phyloP scores from a whole-genome alignment of 225 moss, liverwort and hornwort genomes.

The Asterella californica region DNA sequence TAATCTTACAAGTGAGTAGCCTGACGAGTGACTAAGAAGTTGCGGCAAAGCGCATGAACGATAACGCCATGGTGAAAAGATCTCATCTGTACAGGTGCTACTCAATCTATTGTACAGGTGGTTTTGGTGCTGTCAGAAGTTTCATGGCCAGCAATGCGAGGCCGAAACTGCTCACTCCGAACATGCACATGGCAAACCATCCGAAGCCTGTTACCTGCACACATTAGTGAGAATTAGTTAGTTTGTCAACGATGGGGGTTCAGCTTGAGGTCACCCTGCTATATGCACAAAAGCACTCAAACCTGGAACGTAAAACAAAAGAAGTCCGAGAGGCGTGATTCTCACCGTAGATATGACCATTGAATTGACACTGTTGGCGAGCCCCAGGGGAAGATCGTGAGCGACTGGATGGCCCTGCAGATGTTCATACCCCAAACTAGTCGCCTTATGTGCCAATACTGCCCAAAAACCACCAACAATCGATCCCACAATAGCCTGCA shows the following conservation, averaged over 20 bases:
- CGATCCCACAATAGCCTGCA: slow-evolving; percentile 61
- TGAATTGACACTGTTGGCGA: slow-evolving; percentile 71
- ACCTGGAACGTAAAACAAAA: background rate
- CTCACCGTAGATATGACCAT: slow-evolving; percentile 65
- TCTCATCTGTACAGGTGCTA: slow-evolving; percentile 2
- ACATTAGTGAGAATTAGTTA: background rate
- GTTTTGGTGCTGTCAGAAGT: slow-evolving; percentile 44
- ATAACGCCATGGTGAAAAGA: background rate
- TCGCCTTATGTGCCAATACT: slow-evolving; percentile 49
- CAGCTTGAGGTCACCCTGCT: background rate
- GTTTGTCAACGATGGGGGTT: background rate
- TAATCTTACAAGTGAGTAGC: background rate
- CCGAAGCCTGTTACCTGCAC: slow-evolving; percentile 75
- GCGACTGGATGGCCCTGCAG: slow-evolving; percentile 62
- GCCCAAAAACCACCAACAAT: slow-evolving; percentile 64
- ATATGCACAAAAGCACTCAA: background rate
- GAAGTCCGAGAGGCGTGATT: background rate
- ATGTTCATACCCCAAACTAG: slow-evolving; percentile 49
- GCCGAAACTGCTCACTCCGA: slow-evolving; percentile 73
- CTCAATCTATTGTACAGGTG: slow-evolving; percentile 9
- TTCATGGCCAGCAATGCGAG: slow-evolving; percentile 61
- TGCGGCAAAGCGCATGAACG: background rate
- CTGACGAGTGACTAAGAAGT: background rate
- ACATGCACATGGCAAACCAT: slow-evolving; percentile 68
- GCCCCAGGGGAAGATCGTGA: slow-evolving; percentile 64